Evolutionary conservation across 345 rosid species (phyloP), one percentile per base, ranked within the genome.

Genomic region (Syzygium jambos): DNA sequence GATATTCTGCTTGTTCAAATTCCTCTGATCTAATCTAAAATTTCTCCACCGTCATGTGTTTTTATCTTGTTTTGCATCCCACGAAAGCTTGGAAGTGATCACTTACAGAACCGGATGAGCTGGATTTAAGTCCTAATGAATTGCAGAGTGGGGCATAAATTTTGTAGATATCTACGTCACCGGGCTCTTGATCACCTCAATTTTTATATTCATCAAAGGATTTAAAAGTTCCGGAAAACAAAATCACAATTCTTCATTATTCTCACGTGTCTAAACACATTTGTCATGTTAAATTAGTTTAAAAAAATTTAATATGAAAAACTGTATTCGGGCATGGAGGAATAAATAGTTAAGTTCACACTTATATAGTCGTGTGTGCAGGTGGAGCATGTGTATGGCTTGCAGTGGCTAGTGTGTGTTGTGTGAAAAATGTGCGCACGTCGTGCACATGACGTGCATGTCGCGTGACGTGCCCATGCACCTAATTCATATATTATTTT

Each of bases 111-210:
- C 46, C 86, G 19, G 77, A 7, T 17, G 89, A 87, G 55, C 84
- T 63, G 16, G 85, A 21, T 34, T 51, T 51, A 34, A 51, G 5
- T 78, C 65, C 87, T 15, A 90, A 84, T 78, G 34, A 27, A 49
- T 90, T 51, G 89, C 94, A 94, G 34, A 84, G 51, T 6, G 92
- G 92, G 57, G 93, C 89, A 21, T 92, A 92, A 25, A 93, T 91
- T 85, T 93, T 91, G 88, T 89, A 93, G 17, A 8, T 17, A 43
- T 93, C 89, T 17, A 91, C 30, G 17, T 15, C 5, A 23, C 90
- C 93, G 29, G 29, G 15, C 85, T 89, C 91, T 2, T 4, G 27
- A 11, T 84, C 43, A 19, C 49, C 91, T 59, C 65, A 56, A 23
- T 2, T 41, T 38, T 11, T 34, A 84, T 85, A 88, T 6, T 78